Conservation (phyloP, 176 grass and related monocot species). For the Chloris gayana region DNA sequence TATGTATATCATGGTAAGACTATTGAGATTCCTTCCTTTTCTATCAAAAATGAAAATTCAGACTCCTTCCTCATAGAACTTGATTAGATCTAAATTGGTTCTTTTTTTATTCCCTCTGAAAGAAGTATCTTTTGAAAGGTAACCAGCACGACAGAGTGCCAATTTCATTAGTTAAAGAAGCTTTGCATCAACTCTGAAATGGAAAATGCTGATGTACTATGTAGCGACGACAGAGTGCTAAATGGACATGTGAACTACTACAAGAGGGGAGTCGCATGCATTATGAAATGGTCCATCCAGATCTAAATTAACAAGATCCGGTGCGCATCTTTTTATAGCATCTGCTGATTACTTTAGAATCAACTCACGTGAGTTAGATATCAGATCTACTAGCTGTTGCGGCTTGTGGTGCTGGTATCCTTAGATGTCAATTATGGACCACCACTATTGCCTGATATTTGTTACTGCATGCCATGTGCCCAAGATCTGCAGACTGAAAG, state of each 20-base stretch:
- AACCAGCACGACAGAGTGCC: too few relatives aligned
- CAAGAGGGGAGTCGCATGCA: background rate
- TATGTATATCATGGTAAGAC: background rate
- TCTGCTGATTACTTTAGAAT: background rate
- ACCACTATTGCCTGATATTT: background rate
- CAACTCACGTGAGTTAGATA: background rate
- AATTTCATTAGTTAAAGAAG: background rate
- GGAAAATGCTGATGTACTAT: background rate
- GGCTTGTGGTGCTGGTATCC: background rate
- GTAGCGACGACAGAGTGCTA: background rate
- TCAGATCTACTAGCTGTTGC: background rate
- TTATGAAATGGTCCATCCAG: slow-evolving; percentile 1
- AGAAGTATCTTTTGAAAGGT: background rate
- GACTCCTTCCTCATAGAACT: too few relatives aligned
- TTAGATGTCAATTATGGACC: background rate
- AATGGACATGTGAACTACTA: background rate
- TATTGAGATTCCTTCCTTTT: background rate
- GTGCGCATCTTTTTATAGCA: slow-evolving; percentile 6
- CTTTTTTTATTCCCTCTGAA: background rate
- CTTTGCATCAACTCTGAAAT: background rate
- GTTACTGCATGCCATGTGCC: slow-evolving; percentile 22
- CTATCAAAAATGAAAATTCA: too few relatives aligned
- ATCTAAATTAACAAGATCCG: background rate
- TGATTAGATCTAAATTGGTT: too few relatives aligned
- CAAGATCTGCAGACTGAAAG: slow-evolving; percentile 19